A percentile compares a stretch with the other conserved stretches of the same genome.
These are phyloP conservation scores for Blepharisma undulans DNA, from an alignment of 169 alveolate species.

Conservation along the genomic window DNA sequence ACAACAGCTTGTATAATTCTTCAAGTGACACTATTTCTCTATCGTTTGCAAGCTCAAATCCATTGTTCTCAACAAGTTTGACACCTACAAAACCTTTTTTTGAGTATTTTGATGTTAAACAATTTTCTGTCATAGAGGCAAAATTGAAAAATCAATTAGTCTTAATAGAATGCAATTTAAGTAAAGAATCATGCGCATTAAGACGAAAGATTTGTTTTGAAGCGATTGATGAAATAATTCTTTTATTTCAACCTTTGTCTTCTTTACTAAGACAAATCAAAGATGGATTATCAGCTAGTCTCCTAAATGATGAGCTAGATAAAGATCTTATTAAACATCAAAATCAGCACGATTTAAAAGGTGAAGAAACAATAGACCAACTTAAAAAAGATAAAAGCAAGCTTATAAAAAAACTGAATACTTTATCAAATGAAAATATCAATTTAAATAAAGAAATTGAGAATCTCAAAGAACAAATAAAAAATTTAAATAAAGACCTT, in stretches of 20 bases:
- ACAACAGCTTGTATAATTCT: neutral
- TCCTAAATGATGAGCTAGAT: neutral
- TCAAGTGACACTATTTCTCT: neutral
- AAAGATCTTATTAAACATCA: neutral
- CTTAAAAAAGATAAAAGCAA: neutral
- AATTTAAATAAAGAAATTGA: neutral
- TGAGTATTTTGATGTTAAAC: neutral
- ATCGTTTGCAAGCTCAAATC: neutral
- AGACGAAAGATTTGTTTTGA: neutral
- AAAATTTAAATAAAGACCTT: neutral
- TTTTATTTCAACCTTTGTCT: neutral
- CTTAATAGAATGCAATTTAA: neutral
- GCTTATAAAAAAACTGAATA: neutral
- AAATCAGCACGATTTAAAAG: neutral
- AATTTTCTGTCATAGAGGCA: neutral
- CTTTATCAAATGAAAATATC: neutral
- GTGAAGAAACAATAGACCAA: neutral
- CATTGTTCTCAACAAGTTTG: neutral
- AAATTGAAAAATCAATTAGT: neutral
- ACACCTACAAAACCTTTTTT: neutral
- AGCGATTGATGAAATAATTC: neutral
- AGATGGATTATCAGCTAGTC: neutral
- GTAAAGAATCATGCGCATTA: neutral
- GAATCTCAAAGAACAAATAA: neutral
- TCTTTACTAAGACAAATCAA: neutral